Percentiles rank a stretch among this genome's conserved stretches.
Conservation (phyloP, 352 stramenopile species). For the Globisporangium nagaii region DNA sequence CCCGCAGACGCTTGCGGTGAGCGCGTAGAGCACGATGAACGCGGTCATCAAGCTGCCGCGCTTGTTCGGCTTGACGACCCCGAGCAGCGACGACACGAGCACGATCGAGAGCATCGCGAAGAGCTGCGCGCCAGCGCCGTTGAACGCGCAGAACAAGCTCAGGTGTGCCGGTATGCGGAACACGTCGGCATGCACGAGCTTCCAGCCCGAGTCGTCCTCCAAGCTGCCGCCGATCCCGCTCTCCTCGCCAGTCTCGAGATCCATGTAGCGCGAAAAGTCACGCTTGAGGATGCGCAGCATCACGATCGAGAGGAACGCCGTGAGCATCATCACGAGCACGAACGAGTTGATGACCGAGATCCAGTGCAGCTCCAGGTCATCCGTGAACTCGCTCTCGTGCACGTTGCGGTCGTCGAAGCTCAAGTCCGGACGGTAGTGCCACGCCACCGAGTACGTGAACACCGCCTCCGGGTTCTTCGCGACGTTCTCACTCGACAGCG, state of each 20-base stretch:
- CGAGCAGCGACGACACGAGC: constrained; percentile 88
- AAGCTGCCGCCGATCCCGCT: constrained; percentile 69
- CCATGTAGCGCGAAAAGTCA: constrained; percentile 97
- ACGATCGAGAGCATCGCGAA: constrained; percentile 91
- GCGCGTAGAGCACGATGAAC: constrained; percentile 92
- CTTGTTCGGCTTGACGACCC: constrained; percentile 92
- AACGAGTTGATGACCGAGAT: constrained; percentile 98
- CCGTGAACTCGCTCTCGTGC: constrained; percentile 52
- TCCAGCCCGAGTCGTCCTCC: constrained; percentile 98
- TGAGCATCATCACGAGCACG: constrained; percentile 96
- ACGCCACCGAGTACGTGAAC: constrained; percentile 97
- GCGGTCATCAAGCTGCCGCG: constrained; percentile 91
- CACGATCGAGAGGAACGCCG: constrained; percentile 95
- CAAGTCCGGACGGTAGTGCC: constrained; percentile 84
- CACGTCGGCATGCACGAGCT: constrained; percentile 99
- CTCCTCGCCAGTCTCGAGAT: constrained; percentile 88
- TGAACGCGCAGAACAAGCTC: constrained; percentile 90
- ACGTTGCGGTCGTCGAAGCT: constrained; percentile 89
- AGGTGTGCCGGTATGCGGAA: constrained; percentile 94
- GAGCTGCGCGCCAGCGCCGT: constrained; percentile 92
- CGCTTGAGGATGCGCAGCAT: constrained; percentile 97
- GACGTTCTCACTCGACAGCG: constrained; percentile 38
- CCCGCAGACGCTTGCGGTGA: constrained; percentile 92
- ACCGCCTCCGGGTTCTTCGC: constrained; percentile 37
- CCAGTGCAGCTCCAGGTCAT: constrained; percentile 94